Evolutionary conservation across 208 protist genomes (phyloP).

Genomic region (Novymonas esmeraldas): DNA sequence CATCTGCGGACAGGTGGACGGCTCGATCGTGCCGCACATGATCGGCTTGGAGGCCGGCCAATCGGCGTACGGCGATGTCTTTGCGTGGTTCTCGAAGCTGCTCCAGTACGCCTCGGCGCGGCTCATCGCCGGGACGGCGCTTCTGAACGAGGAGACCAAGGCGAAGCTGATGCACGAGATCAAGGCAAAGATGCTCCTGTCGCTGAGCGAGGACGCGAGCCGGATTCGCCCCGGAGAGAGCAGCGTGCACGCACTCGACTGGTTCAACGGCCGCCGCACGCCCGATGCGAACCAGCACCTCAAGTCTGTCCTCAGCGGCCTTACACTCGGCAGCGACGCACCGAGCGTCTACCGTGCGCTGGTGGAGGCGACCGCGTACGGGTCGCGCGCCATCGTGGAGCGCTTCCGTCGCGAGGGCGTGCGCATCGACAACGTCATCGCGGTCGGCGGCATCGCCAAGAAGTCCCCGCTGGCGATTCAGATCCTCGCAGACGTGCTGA

Average conservation of each 20-base stretch:
- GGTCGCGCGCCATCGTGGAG: constrained; percentile 59
- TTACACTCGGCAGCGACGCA: constrained; percentile 52
- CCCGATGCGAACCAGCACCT: constrained; percentile 59
- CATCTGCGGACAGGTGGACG: constrained; percentile 66
- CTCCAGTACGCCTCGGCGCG: constrained; percentile 38
- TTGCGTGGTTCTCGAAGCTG: constrained; percentile 60
- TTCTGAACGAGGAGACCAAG: constrained; percentile 38
- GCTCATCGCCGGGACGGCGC: constrained; percentile 30
- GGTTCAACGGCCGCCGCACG: constrained; percentile 70
- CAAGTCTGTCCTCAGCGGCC: constrained; percentile 41
- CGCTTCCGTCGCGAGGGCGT: constrained; percentile 52
- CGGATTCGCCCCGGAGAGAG: constrained; percentile 20
- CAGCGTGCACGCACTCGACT: constrained; percentile 50
- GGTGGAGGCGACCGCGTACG: constrained; percentile 56
- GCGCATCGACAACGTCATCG: constrained; percentile 61
- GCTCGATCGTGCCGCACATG: constrained; percentile 54
- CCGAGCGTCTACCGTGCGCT: constrained; percentile 45
- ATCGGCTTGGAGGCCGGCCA: constrained; percentile 64
- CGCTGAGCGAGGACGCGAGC: constrained; percentile 32
- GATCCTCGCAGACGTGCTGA: constrained; percentile 51
- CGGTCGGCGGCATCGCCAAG: constrained; percentile 58
- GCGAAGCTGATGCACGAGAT: constrained; percentile 32
- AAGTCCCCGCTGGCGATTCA: constrained; percentile 55
- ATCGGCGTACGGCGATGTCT: constrained; percentile 64
- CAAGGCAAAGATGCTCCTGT: constrained; percentile 31